Base-by-base conservation (phyloP, 1,139 yeast species). In the Geotrichum cucujoidarum region DNA sequence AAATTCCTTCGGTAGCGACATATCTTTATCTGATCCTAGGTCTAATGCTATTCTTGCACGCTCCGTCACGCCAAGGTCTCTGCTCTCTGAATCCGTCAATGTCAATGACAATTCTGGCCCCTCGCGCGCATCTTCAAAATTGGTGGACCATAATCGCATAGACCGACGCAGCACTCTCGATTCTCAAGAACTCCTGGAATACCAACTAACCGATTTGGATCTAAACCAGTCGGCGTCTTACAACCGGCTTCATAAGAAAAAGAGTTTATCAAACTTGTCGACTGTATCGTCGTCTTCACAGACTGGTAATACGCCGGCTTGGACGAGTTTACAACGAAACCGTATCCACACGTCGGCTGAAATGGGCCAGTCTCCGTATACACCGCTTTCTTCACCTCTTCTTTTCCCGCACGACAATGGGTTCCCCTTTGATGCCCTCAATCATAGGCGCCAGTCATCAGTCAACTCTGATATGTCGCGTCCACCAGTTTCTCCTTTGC, bases 401-500 rank as follows among this genome's bases (percentile, higher is more conserved):
- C 40, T 63, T 18, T 53, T 53, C 33, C 64, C 67, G 4, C 56
- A 59, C 29, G 66, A 61, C n/a, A 50, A 45, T 21, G 41, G 33
- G 14, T 42, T 35, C 16, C 44, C 45, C 6, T 40, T 34, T 4
- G 50, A 48, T 11, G 49, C 47, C 14, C 47, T 51, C 10, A 55
- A 58, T 40, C 61, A 58, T 44, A 54, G 59, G 17, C 53, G 66
- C 20, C 62, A 58, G 46, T 57, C 63, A 1, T 60, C 64, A 1
- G 52, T 58, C 14, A 29, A 31, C 5, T 40, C 47, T 2, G 65
- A 62, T 29, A 45, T 57, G 20, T 30, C 56, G 4, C 51, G 50
- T 22, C 49, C 40, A 3, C 95, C 95, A 2, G 66, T 87, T 25
- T 87, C 96, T 0, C 97, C 97, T 0, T 67, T 89, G 24, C 65